Conservation (phyloP, 768 basidiomycete species). For the Mycena vitilis region DNA sequence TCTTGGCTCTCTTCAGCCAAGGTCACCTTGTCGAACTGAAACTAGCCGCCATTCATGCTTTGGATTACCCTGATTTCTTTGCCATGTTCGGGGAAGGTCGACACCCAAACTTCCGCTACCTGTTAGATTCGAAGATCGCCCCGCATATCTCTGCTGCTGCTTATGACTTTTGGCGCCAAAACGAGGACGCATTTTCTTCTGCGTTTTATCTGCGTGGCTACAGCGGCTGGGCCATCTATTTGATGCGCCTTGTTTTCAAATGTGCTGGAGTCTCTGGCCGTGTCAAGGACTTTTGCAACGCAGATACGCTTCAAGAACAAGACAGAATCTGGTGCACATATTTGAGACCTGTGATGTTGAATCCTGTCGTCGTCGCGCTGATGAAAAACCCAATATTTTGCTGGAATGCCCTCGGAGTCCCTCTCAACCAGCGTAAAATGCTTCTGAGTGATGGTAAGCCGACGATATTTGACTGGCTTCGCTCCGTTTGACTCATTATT, state of each 20-base stretch:
- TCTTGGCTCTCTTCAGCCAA: constrained; percentile 60
- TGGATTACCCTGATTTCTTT: constrained; percentile 72
- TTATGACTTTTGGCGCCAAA: constrained; percentile 80
- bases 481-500: neutral
- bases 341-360: constrained; percentile 70
- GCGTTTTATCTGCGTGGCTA: constrained; percentile 78
- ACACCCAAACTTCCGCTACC: constrained; percentile 65
- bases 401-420: constrained; percentile 85
- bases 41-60: constrained; percentile 68
- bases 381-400: constrained; percentile 66
- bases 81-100: constrained; percentile 75
- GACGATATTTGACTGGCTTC: neutral
- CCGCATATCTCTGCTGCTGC: constrained; percentile 78
- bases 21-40: constrained; percentile 83
- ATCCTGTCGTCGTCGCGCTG: constrained; percentile 59
- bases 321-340: constrained; percentile 69
- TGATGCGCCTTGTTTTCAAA: constrained; percentile 67
- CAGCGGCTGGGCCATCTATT: constrained; percentile 71
- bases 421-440: constrained; percentile 72
- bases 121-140: constrained; percentile 70
- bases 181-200: constrained; percentile 59
- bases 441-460: constrained; percentile 55
- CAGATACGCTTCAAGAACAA: constrained; percentile 65
- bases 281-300: constrained; percentile 65
- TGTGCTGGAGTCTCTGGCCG: constrained; percentile 65